phyloP scores from a whole-genome alignment of 139 green algal genomes.

The Tetradesmus lagerheimii region DNA sequence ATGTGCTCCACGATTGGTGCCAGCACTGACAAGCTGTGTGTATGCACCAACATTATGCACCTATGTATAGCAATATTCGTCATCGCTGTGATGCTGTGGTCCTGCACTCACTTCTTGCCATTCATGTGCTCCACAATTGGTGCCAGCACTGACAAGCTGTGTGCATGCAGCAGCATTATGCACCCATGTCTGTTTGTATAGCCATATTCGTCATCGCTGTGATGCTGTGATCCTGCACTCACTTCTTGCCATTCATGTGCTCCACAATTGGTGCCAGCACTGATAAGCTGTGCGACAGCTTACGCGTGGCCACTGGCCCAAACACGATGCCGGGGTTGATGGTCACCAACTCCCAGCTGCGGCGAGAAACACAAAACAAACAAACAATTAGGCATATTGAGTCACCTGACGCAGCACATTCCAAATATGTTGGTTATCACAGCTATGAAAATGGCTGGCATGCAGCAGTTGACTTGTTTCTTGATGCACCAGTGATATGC shows the following conservation, averaged over 20 bases:
- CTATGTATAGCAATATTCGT: too few species aligned
- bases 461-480: too few species aligned
- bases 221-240: too few species aligned
- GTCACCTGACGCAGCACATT: too few species aligned
- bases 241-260: constrained; percentile 37
- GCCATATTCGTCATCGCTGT: too few species aligned
- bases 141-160: background rate
- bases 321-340: constrained; percentile 37
- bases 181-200: too few species aligned
- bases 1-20: constrained; percentile 36
- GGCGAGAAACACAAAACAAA: background rate
- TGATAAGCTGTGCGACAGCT: constrained; percentile 18
- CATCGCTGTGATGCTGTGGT: too few species aligned
- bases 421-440: too few species aligned
- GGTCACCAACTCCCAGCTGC: constrained; percentile 21
- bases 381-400: background rate
- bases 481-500: too few species aligned
- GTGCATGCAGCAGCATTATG: too few species aligned
- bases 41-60: too few species aligned
- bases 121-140: constrained; percentile 40
- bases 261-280: constrained; percentile 29
- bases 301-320: constrained; percentile 25
- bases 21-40: background rate
- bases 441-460: too few species aligned
- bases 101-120: constrained; percentile 12